These are phyloP conservation scores for Gloeophyllum trabeum DNA, from an alignment of 768 basidiomycete genomes.

Conservation along the genomic window DNA sequence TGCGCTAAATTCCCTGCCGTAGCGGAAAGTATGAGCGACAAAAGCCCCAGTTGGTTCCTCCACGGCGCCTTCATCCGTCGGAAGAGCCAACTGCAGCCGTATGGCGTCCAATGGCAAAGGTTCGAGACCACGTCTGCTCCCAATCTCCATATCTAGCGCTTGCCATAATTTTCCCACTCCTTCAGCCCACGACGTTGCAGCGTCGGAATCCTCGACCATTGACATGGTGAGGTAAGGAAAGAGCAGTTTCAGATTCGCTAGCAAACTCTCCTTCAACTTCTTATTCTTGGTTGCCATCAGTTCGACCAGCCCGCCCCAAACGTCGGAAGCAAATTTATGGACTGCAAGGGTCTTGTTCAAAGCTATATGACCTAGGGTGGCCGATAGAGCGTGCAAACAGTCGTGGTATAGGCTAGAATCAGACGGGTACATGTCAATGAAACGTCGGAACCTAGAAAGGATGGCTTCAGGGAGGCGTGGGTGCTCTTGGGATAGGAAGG, in stretches of 20 bases:
- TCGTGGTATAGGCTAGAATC: constrained; percentile 78
- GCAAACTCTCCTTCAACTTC: constrained; percentile 64
- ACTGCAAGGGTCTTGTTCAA: constrained; percentile 60
- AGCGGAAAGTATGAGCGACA: constrained; percentile 51
- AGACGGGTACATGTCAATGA: constrained; percentile 51
- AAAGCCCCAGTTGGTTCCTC: constrained; percentile 30
- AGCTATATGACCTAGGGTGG: constrained; percentile 63
- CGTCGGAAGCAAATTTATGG: constrained; percentile 41
- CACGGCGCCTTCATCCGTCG: constrained; percentile 8
- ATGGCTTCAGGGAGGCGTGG: constrained; percentile 36
- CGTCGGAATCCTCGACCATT: constrained; percentile 9
- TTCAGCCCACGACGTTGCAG: constrained; percentile 26
- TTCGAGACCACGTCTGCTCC: constrained; percentile 53
- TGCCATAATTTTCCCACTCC: constrained; percentile 43
- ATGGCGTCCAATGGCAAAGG: constrained; percentile 54
- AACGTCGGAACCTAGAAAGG: constrained; percentile 45
- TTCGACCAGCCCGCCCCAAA: constrained; percentile 54
- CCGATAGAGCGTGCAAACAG: constrained; percentile 57
- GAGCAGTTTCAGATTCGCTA: constrained; percentile 60
- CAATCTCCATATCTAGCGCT: constrained; percentile 49
- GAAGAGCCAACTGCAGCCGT: constrained; percentile 38
- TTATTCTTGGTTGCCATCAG: constrained; percentile 78
- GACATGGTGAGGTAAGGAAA: constrained; percentile 56
- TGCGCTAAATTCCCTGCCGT: constrained; percentile 62
- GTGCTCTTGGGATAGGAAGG: constrained; percentile 34